These are phyloP conservation scores for Inga laurina DNA, from an alignment of 306 rosid species.

Conservation along the genomic window DNA sequence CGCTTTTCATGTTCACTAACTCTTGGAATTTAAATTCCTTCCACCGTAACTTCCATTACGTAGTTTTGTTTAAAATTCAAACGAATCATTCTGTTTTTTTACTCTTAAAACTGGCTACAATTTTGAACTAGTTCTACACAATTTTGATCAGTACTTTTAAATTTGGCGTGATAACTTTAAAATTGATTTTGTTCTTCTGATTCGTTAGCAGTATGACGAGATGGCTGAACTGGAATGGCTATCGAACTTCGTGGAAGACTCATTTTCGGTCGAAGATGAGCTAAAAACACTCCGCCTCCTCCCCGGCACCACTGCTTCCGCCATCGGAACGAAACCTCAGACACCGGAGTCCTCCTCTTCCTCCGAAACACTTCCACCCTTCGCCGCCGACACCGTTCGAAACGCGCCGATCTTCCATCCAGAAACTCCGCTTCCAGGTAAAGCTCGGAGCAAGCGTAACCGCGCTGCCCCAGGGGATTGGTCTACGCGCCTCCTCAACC, in stretches of 20 bases:
- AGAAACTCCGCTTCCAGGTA: conserved; percentile 87
- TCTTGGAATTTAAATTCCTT: not conserved
- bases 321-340: conserved; percentile 46
- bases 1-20: too few species aligned
- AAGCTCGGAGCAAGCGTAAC: conserved; percentile 94
- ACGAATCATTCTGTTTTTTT: not conserved
- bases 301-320: conserved; percentile 25
- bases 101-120: not conserved
- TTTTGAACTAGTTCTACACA: not conserved
- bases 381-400: conserved; percentile 32
- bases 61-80: not conserved
- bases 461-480: conserved; percentile 95
- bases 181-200: conserved; percentile 12
- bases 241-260: conserved; percentile 92
- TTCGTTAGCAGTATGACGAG: conserved; percentile 67
- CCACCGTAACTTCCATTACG: not conserved
- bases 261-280: conserved; percentile 80
- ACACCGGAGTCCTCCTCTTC: conserved; percentile 86
- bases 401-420: conserved; percentile 60
- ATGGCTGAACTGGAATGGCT: conserved; percentile 97
- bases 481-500: conserved; percentile 94
- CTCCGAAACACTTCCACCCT: conserved; percentile 55
- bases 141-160: not conserved
- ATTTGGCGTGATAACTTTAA: not conserved
- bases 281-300: conserved; percentile 64